phyloP scores from a whole-genome alignment of 768 basidiomycete species.

The Boletus insuetus region DNA sequence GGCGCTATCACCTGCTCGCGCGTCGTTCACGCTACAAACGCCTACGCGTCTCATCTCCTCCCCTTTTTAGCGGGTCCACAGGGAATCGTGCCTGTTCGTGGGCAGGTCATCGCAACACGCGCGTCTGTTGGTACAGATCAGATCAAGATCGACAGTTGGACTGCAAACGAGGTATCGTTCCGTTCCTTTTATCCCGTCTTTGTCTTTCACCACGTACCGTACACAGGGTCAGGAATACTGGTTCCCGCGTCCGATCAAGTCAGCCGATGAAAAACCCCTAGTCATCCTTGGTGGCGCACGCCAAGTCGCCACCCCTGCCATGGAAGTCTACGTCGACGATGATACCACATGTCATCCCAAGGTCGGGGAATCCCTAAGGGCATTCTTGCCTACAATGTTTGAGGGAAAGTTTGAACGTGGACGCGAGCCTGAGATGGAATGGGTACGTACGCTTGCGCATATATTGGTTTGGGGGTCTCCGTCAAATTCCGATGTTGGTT shows the following conservation, averaged over 20 bases:
- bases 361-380: constrained; percentile 50
- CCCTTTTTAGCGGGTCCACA: constrained; percentile 54
- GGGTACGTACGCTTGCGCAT: constrained; percentile 45
- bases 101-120: constrained; percentile 57
- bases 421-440: constrained; percentile 71
- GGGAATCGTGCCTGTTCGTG: constrained; percentile 69
- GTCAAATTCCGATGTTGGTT: not conserved
- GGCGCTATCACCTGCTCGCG: constrained; percentile 58
- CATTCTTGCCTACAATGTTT: constrained; percentile 59
- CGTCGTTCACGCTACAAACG: constrained; percentile 87
- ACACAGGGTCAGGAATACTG: constrained; percentile 64
- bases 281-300: constrained; percentile 75
- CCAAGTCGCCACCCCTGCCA: constrained; percentile 36
- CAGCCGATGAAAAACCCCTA: constrained; percentile 42
- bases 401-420: constrained; percentile 48
- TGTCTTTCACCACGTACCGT: not conserved
- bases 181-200: not conserved
- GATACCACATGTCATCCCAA: constrained; percentile 51
- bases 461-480: not conserved
- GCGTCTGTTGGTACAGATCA: constrained; percentile 38
- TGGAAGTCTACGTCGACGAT: constrained; percentile 54
- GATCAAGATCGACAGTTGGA: constrained; percentile 47
- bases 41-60: constrained; percentile 74
- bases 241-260: constrained; percentile 64
- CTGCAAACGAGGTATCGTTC: constrained; percentile 34